Conservation (phyloP, 305 asterid species). For the Fraxinus platypoda region DNA sequence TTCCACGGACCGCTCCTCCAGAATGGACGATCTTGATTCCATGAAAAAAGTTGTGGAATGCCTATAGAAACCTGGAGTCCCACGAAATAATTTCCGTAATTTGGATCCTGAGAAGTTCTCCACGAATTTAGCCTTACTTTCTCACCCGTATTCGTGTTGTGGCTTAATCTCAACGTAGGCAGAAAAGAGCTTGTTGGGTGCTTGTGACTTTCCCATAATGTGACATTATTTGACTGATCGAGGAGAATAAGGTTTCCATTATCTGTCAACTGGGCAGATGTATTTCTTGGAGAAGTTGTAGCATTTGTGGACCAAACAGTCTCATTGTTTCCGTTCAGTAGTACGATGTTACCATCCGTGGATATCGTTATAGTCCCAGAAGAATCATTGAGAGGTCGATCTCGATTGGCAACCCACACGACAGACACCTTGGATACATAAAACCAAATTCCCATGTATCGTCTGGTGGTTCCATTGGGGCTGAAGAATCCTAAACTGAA, state of each 20-base stretch:
- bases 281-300: background rate
- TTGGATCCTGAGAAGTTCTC: conserved; percentile 1
- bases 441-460: conserved; percentile 9
- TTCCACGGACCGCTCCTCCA: conserved; percentile 1
- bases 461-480: conserved; percentile 4
- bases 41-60: background rate
- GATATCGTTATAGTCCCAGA: conserved; percentile 13
- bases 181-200: background rate
- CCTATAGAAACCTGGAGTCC: background rate
- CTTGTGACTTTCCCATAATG: background rate
- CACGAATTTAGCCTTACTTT: background rate
- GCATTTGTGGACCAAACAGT: conserved; percentile 22
- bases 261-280: background rate
- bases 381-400: conserved; percentile 10
- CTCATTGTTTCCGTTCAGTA: conserved; percentile 4
- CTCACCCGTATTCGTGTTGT: background rate
- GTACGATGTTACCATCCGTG: conserved; percentile 15
- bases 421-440: background rate
- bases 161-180: background rate
- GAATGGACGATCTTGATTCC: background rate
- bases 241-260: background rate
- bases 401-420: conserved; percentile 31
- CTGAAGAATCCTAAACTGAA: conserved; percentile 14
- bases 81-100: background rate
- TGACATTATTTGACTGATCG: background rate